Evolutionary conservation across 495 filamentous ascomycete genomes (phyloP).

Genomic region (Paragyromitra xinjiangensis): DNA sequence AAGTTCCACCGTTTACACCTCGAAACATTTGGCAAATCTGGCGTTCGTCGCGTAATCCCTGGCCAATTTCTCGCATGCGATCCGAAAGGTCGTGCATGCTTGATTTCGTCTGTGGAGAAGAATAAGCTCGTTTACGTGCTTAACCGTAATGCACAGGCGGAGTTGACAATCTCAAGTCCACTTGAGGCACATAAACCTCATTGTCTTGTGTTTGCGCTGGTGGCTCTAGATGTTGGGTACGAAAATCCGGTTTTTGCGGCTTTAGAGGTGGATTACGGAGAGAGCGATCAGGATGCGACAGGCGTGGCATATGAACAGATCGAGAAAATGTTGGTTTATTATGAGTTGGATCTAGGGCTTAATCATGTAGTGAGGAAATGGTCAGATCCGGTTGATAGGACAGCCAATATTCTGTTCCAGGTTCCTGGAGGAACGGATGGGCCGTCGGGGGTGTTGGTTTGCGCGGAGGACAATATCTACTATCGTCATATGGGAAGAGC

Average conservation of each 20-base stretch:
- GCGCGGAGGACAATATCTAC: constrained; percentile 90
- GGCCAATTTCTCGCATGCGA: constrained; percentile 95
- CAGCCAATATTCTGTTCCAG: constrained; percentile 88
- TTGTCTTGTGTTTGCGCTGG: constrained; percentile 85
- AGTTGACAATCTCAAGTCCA: constrained; percentile 94
- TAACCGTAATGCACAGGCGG: constrained; percentile 91
- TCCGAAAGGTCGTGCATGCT: constrained; percentile 91
- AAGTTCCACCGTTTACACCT: constrained; percentile 88
- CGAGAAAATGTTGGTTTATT: constrained; percentile 93
- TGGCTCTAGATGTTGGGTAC: constrained; percentile 90
- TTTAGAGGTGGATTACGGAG: constrained; percentile 90
- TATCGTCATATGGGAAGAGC: constrained; percentile 94
- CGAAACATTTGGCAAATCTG: constrained; percentile 98
- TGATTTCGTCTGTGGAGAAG: constrained; percentile 95
- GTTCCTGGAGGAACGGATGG: constrained; percentile 94
- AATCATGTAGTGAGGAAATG: constrained; percentile 98
- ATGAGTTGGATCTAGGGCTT: constrained; percentile 93
- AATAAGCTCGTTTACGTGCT: constrained; percentile 99
- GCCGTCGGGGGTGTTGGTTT: constrained; percentile 93
- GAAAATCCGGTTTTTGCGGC: constrained; percentile 96
- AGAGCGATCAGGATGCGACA: constrained; percentile 88
- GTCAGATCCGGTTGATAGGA: constrained; percentile 91
- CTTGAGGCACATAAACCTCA: constrained; percentile 98
- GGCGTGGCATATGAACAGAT: constrained; percentile 81
- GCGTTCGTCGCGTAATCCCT: constrained; percentile 90